Base-by-base conservation (phyloP, 1,139 yeast species). In the Lodderomyces elongisporus region DNA sequence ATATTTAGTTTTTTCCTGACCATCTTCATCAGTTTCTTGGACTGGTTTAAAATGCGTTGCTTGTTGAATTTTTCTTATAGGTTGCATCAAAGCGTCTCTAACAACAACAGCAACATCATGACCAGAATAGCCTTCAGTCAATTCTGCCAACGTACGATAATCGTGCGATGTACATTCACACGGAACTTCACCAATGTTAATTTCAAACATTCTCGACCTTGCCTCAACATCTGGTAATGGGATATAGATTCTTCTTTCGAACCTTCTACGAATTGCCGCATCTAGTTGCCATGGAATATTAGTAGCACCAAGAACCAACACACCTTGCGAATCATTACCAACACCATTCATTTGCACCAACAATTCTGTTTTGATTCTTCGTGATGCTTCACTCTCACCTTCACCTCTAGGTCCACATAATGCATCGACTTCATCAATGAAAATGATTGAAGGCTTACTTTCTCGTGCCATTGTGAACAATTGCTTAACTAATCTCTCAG, bases 311-410 rank as follows among this genome's bases (percentile, higher is more conserved):
- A 93, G 67, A 0, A 93, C 98, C 28, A 93, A 66, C 2, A 93
- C 97, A 6, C 99, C 98, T 33, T 74, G 72, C 1, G 95, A 67
- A 55, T 93, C 98, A 54, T 87, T 89, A 10, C 98, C 98, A 5
- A 93, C 98, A 48, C 98, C 99, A 56, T 91, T 91, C 98, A 93
- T 93, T 56, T 93, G 98, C 6, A 93, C 97, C 50, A 93, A 71
- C 36, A 93, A 68, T 56, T 93, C 99, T 0, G 98, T 93, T 57
- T 93, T 91, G 51, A 93, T 89, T 64, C 98, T 79, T 54, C 98
- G 75, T 32, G 89, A 79, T 0, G 98, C 98, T 58, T 93, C 99
- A 47, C 94, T 81, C 55, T 91, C 98, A 17, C 96, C 96, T 54
- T 91, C 98, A 20, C 97, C 98, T 61, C 99, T 75, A 4, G 96